These are phyloP conservation scores for Russula griseocarnosa DNA, from an alignment of 768 basidiomycete species.

Conservation along the genomic window DNA sequence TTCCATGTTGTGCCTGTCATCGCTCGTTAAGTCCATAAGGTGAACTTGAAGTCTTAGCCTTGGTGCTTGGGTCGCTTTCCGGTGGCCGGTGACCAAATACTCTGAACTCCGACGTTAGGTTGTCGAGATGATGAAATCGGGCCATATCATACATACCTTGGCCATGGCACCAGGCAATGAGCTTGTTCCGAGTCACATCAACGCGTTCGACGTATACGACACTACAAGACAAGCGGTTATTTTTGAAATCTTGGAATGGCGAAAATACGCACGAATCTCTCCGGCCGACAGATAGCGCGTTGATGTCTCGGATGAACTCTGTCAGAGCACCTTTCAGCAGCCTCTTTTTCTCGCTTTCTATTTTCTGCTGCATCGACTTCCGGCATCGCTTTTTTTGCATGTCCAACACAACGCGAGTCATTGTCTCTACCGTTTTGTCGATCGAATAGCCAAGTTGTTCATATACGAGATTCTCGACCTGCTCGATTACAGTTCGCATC, in stretches of 20 bases:
- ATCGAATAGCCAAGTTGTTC: constrained; percentile 12
- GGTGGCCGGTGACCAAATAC: constrained; percentile 16
- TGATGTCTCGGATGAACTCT: constrained; percentile 17
- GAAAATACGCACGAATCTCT: constrained; percentile 13
- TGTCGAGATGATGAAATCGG: background rate
- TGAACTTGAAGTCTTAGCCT: constrained; percentile 6
- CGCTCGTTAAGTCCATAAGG: constrained; percentile 9
- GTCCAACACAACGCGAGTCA: constrained; percentile 3
- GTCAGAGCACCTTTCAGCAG: background rate
- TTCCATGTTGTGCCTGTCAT: constrained; percentile 20
- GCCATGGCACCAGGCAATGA: background rate
- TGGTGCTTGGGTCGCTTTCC: constrained; percentile 1
- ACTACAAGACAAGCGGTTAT: background rate
- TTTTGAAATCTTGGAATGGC: background rate
- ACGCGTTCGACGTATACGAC: background rate
- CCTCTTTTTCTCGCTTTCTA: constrained; percentile 5
- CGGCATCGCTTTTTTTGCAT: constrained; percentile 19
- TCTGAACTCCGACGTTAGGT: constrained; percentile 3
- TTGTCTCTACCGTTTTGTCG: constrained; percentile 7
- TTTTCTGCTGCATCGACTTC: constrained; percentile 14
- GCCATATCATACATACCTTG: constrained; percentile 9
- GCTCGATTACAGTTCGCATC: constrained; percentile 1
- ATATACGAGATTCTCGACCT: constrained; percentile 4
- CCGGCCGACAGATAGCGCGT: background rate
- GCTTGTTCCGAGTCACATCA: background rate